A percentile compares a stretch with the other conserved stretches of the same genome.
phyloP scores from a whole-genome alignment of 441 rosid species.

The Gossypium davidsonii region DNA sequence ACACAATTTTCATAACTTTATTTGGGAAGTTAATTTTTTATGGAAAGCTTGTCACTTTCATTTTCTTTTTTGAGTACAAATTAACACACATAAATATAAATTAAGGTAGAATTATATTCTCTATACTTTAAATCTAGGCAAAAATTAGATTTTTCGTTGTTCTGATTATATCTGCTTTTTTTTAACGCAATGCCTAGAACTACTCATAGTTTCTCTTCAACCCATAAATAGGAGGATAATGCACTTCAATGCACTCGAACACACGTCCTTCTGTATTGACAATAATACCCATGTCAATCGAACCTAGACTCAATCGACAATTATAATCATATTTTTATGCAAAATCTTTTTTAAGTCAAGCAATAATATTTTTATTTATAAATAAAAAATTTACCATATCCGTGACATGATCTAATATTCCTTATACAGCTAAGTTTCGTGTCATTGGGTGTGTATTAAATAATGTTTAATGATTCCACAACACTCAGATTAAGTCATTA shows the following conservation, averaged over 20 bases:
- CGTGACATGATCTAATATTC: no score
- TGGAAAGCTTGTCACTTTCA: constrained; percentile 27
- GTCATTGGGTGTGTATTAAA: neutral
- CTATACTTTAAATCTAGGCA: neutral
- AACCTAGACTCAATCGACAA: fast-evolving
- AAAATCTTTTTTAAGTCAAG: no score
- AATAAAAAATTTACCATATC: no score
- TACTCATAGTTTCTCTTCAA: fast-evolving
- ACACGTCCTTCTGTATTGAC: no score
- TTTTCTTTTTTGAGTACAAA: constrained; percentile 23
- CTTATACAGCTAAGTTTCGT: constrained; percentile 33
- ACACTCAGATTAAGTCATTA: constrained; percentile 23
- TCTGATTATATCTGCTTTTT: no score
- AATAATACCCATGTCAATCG: fast-evolving
- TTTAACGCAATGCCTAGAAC: no score
- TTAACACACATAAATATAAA: constrained; percentile 13
- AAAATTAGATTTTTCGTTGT: fast-evolving
- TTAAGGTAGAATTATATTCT: constrained; percentile 16
- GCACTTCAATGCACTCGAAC: no score
- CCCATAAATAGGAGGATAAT: no score
- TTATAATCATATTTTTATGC: no score
- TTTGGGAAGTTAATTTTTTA: neutral
- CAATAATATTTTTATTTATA: no score
- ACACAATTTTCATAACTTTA: neutral
- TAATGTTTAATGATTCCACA: constrained; percentile 22